Evolutionary conservation across 208 protist species (phyloP).

Genomic region (Phytomonas serpens): DNA sequence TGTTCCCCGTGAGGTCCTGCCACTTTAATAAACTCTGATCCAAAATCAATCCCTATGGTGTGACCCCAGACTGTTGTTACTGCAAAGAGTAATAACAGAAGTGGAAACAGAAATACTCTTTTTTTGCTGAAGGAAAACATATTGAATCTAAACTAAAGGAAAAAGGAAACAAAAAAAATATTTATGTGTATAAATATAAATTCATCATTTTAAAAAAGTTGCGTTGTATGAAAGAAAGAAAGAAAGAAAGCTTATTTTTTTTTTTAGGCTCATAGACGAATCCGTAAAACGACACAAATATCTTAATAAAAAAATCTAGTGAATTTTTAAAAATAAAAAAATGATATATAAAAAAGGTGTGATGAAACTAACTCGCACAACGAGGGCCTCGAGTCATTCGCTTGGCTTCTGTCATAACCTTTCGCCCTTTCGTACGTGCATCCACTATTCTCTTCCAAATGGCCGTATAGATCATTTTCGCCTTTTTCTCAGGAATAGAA

Average conservation of each 20-base stretch:
- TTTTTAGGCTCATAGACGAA: background rate
- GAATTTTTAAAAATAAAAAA: background rate
- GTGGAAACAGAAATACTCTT: background rate
- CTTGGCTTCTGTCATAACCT: constrained; percentile 81
- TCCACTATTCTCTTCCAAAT: constrained; percentile 86
- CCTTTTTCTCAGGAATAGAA: constrained; percentile 70
- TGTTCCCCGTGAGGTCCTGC: constrained; percentile 55
- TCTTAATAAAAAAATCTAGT: background rate
- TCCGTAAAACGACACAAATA: background rate
- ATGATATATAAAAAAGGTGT: constrained; percentile 7
- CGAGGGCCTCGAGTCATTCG: constrained; percentile 38
- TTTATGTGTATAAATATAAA: constrained; percentile 13
- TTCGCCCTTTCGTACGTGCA: constrained; percentile 74
- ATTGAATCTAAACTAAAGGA: background rate
- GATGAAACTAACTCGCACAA: constrained; percentile 39
- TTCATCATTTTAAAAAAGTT: constrained; percentile 9
- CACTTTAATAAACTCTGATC: constrained; percentile 80
- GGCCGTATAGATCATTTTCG: constrained; percentile 83
- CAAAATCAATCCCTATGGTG: constrained; percentile 84
- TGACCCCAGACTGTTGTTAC: constrained; percentile 19
- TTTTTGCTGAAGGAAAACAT: constrained; percentile 13
- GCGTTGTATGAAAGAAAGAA: constrained; percentile 10
- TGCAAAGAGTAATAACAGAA: constrained; percentile 11
- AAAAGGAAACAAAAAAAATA: constrained; percentile 14
- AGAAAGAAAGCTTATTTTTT: constrained; percentile 7